phyloP scores from a whole-genome alignment of 1,139 yeast species.

The Taphrina betulina region DNA sequence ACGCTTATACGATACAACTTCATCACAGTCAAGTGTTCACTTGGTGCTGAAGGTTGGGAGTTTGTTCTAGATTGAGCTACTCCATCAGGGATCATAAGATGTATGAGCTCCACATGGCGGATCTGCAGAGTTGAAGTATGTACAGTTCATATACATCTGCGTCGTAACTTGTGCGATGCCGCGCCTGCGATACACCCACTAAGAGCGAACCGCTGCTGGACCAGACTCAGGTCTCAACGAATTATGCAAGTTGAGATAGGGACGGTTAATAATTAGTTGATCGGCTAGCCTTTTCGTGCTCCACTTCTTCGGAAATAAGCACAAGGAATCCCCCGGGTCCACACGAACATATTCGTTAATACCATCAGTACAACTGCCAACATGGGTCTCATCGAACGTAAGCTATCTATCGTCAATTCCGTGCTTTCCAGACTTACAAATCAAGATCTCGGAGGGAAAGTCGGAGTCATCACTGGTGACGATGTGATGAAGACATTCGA shows the following conservation, averaged over 20 bases:
- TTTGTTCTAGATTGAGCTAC: no score
- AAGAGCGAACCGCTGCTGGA: no score
- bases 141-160: no score
- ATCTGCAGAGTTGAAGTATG: no score
- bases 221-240: not conserved
- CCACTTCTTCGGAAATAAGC: not conserved
- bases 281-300: not conserved
- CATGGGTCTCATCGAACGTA: conserved; percentile 31
- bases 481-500: conserved; percentile 86
- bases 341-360: not conserved
- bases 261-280: not conserved
- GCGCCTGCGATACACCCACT: no score
- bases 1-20: no score
- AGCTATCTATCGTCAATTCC: not conserved
- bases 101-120: no score
- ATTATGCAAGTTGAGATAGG: not conserved
- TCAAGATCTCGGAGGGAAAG: conserved; percentile 27
- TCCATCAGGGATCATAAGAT: no score
- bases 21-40: no score
- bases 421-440: not conserved
- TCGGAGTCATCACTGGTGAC: conserved; percentile 97
- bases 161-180: no score
- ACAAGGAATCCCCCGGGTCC: not conserved
- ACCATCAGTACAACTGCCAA: not conserved
- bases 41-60: no score